These are phyloP conservation scores for Penicillium waksmanii DNA, from an alignment of 495 filamentous ascomycete genomes.

Conservation along the genomic window DNA sequence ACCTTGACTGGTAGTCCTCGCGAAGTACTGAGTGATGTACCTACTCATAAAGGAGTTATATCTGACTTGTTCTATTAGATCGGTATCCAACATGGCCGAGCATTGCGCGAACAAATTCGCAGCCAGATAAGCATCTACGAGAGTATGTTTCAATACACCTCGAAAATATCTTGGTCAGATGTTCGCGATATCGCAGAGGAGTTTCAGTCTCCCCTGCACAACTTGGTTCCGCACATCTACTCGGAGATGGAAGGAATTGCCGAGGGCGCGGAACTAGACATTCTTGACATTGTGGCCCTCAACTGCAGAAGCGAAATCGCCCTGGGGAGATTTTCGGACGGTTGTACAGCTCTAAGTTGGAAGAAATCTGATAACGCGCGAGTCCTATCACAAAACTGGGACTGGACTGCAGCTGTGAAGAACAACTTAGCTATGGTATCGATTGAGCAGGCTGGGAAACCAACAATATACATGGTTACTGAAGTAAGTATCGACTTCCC, in stretches of 20 bases:
- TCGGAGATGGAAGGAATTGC: slow-evolving; percentile 63
- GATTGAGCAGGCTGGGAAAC: slow-evolving; percentile 52
- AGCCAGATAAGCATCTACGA: slow-evolving; percentile 56
- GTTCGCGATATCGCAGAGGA: slow-evolving; percentile 48
- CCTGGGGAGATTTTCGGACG: slow-evolving; percentile 65
- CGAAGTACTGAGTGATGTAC: slow-evolving; percentile 26
- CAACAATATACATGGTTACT: slow-evolving; percentile 53
- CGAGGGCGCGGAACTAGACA: slow-evolving; percentile 54
- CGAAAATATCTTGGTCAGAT: slow-evolving; percentile 51
- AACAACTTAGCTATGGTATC: slow-evolving; percentile 59
- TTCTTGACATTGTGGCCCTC: slow-evolving; percentile 64
- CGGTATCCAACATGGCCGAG: slow-evolving; percentile 55
- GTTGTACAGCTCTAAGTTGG: slow-evolving; percentile 65
- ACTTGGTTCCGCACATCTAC: slow-evolving; percentile 49
- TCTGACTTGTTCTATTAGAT: slow-evolving; percentile 40
- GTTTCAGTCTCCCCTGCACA: slow-evolving; percentile 45
- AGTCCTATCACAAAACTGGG: slow-evolving; percentile 71
- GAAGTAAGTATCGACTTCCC: slow-evolving; percentile 28
- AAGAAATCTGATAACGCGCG: slow-evolving; percentile 37
- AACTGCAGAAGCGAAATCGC: slow-evolving; percentile 72
- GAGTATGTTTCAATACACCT: slow-evolving; percentile 52
- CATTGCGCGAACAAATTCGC: slow-evolving; percentile 47
- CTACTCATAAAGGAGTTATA: not conserved
- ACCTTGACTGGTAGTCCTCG: slow-evolving; percentile 28
- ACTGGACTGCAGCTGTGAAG: slow-evolving; percentile 53